phyloP scores from a whole-genome alignment of 2,329 filamentous ascomycete genomes.

The Fusarium sp. region DNA sequence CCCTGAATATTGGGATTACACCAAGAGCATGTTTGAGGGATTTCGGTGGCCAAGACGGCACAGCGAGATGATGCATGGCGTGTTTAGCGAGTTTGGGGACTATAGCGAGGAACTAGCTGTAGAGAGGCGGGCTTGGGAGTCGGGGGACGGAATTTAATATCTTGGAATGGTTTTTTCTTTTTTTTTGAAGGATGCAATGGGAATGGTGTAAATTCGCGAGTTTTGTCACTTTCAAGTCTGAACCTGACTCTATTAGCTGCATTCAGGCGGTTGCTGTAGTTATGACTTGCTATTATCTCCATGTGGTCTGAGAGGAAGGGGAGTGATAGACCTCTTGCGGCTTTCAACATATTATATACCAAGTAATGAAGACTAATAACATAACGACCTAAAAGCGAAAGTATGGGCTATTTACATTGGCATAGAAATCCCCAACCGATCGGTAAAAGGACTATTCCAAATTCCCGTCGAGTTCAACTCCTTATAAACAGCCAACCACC shows the following conservation, averaged over 20 bases:
- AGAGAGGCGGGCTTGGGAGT: not conserved
- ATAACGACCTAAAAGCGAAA: fast-evolving
- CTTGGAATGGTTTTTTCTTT: no score
- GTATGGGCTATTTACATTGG: not conserved
- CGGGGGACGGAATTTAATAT: not conserved
- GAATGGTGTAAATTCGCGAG: no score
- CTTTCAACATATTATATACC: no score
- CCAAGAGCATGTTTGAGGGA: not conserved
- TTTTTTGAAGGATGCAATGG: no score
- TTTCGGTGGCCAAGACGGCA: not conserved
- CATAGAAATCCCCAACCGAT: not conserved
- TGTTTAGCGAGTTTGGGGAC: not conserved
- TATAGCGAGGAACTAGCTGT: not conserved
- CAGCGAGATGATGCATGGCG: not conserved
- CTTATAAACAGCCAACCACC: not conserved
- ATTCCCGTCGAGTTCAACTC: not conserved
- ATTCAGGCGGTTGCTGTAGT: no score
- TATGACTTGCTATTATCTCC: no score
- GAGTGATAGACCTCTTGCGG: no score
- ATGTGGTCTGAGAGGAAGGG: no score
- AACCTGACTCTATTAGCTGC: no score
- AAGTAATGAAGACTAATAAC: no score
- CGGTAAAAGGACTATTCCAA: not conserved
- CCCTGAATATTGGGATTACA: not conserved
- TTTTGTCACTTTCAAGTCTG: no score